Conservation (phyloP, 257 asterid species). For the Verbascum thapsus region DNA sequence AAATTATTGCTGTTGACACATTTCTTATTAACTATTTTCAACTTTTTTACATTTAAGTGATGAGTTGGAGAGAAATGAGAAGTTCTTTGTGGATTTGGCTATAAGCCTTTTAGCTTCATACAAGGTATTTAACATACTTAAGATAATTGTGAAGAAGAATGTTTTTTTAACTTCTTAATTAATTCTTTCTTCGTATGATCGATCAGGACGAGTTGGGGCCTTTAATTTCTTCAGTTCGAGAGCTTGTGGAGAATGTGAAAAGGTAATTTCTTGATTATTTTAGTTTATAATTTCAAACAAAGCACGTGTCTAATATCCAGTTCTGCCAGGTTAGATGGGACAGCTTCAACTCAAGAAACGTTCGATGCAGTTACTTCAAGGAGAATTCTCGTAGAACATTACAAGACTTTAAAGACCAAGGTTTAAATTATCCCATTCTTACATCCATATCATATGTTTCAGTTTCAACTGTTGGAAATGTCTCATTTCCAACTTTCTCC, state of each 20-base stretch:
- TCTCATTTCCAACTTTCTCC: not conserved
- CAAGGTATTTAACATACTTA: conserved; percentile 54
- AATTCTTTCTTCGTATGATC: conserved; percentile 28
- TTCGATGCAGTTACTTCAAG: conserved; percentile 42
- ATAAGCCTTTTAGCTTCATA: conserved; percentile 50
- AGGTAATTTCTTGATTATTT: conserved; percentile 45
- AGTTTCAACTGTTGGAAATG: conserved; percentile 4
- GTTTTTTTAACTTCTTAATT: conserved; percentile 6
- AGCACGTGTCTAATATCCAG: conserved; percentile 29
- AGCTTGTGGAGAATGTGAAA: conserved; percentile 58
- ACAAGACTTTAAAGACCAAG: conserved; percentile 51
- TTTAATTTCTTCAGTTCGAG: conserved; percentile 42
- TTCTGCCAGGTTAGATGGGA: conserved; percentile 64
- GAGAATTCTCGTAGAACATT: conserved; percentile 50
- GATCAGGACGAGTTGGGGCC: conserved; percentile 70
- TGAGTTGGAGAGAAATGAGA: conserved; percentile 69
- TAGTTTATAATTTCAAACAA: conserved; percentile 15
- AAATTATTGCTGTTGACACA: not conserved
- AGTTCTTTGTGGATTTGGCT: conserved; percentile 62
- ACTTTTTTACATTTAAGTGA: conserved; percentile 46
- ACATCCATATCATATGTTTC: not conserved
- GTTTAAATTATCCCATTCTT: conserved; percentile 37
- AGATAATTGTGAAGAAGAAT: not conserved
- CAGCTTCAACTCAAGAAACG: conserved; percentile 38
- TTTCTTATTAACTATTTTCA: not conserved